Evolutionary conservation across 2,329 filamentous ascomycete genomes (phyloP).

Genomic region (Neofusicoccum laricinum): DNA sequence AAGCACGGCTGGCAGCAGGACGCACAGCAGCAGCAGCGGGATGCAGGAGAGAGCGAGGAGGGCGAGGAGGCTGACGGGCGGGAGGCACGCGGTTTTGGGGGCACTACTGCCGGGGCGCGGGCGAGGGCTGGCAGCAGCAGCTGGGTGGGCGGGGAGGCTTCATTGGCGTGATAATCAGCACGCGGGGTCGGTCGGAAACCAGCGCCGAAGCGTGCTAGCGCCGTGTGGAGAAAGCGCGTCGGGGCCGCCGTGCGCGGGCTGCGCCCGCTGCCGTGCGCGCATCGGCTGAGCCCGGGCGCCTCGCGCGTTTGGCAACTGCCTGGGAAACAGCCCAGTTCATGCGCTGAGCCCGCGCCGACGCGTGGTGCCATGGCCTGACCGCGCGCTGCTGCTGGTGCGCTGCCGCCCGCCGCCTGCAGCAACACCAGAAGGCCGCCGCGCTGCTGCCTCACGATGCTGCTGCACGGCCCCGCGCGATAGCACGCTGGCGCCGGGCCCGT

Average conservation of each 20-base stretch:
- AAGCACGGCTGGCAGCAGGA: not conserved
- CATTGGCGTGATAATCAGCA: slow-evolving; percentile 7
- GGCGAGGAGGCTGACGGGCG: not conserved
- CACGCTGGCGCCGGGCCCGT: not conserved
- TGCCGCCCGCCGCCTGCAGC: not conserved
- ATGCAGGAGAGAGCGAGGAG: not conserved
- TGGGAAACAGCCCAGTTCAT: too few relatives aligned
- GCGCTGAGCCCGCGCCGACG: too few relatives aligned
- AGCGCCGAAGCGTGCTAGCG: not conserved
- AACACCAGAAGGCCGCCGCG: not conserved
- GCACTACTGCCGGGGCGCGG: not conserved
- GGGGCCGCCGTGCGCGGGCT: not conserved
- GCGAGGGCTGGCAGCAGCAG: not conserved
- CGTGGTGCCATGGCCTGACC: not conserved
- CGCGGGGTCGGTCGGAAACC: slow-evolving; percentile 12
- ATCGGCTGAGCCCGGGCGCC: not conserved
- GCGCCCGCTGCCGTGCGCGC: not conserved
- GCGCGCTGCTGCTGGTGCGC: not conserved
- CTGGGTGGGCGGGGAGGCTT: not conserved
- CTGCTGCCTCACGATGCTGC: not conserved
- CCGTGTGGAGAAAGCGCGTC: slow-evolving; percentile 7
- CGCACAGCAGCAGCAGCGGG: not conserved
- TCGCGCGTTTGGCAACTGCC: not conserved
- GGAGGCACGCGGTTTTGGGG: not conserved
- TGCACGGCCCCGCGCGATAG: not conserved